phyloP scores from a whole-genome alignment of 768 basidiomycete genomes.

The Trametes punicea region DNA sequence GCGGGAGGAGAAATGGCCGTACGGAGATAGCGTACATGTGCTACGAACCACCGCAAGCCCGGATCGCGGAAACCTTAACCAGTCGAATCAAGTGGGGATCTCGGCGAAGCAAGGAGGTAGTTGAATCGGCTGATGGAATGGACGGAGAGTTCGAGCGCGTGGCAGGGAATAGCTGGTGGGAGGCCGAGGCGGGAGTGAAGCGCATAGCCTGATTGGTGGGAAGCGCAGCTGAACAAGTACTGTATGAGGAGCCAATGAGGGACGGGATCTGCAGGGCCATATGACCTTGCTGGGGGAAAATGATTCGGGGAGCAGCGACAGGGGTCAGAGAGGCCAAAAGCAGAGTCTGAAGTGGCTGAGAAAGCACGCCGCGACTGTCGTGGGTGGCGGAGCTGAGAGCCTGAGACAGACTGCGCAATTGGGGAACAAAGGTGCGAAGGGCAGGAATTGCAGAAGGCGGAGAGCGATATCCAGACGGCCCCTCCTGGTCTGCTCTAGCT shows the following conservation, averaged over 20 bases:
- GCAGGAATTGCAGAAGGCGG: no score
- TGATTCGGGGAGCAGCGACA: no score
- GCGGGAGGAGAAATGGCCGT: background rate
- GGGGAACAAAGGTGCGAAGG: background rate
- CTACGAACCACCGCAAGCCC: background rate
- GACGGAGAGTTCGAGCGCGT: background rate
- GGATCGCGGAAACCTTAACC: background rate
- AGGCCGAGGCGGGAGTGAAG: background rate
- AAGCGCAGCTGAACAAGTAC: no score
- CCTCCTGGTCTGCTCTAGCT: constrained; percentile 5
- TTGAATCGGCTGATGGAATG: background rate
- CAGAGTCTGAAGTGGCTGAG: background rate
- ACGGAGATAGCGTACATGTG: constrained; percentile 13
- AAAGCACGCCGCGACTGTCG: constrained; percentile 4
- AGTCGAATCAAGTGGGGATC: constrained; percentile 12
- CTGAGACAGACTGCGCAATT: background rate
- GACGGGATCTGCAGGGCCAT: background rate
- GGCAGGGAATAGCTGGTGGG: background rate
- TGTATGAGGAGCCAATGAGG: background rate
- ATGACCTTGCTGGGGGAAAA: background rate
- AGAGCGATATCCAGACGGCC: background rate
- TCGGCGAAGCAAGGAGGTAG: background rate
- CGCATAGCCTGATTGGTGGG: background rate
- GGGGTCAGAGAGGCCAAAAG: background rate
- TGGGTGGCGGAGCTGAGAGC: background rate